Base-by-base conservation (phyloP, 345 rosid genomes). In the Ceriops tagal region DNA sequence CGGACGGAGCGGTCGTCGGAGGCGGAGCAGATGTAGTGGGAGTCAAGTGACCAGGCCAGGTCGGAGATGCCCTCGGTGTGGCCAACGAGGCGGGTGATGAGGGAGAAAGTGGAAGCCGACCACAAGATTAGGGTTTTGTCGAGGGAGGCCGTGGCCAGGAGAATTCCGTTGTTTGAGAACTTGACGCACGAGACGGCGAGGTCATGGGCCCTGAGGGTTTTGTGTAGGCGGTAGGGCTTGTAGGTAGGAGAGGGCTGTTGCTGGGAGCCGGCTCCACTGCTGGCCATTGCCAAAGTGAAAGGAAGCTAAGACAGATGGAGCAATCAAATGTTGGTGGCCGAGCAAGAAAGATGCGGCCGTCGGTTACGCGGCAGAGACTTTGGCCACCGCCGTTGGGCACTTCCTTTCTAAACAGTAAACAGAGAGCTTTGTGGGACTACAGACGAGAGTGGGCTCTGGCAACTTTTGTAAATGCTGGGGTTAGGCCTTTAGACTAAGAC, bases 1-100 rank as follows among this genome's bases (percentile, higher is more conserved):
- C 99, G 99, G 73, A 95, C 87, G 65, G 97, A 71, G 37, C 87
- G 84, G 61, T 95, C 99, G 58, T 95, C 98, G 37, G 99, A 92
- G 57, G 96, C 96, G 58, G 99, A 92, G 78, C 97, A 95, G 69
- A 93, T 88, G 79, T 95, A 92, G 78, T 87, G 99, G 32, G 97
- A 90, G 71, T 95, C 96, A 6, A 90, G 88, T 47, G 98, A 93
- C 98, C 98, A 93, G 53, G 98, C 96, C 3, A 93, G 80, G 83
- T 93, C 98, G 6, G 88, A 87, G 64, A 92, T 68, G 39, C 99
- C 96, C 5, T 75, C 86, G 32, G 91, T 76, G 85, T 92, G 98
- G 60, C 98, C 98, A 43, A 78, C 77, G 51, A 88, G 85, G 49
- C 84, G 90, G 74, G 84, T 85, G 77, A 91, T 65, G 8, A 83